Evolutionary conservation across 768 basidiomycete species (phyloP), one percentile per base, ranked within the genome.

Genomic region (Naganishia vishniacii): DNA sequence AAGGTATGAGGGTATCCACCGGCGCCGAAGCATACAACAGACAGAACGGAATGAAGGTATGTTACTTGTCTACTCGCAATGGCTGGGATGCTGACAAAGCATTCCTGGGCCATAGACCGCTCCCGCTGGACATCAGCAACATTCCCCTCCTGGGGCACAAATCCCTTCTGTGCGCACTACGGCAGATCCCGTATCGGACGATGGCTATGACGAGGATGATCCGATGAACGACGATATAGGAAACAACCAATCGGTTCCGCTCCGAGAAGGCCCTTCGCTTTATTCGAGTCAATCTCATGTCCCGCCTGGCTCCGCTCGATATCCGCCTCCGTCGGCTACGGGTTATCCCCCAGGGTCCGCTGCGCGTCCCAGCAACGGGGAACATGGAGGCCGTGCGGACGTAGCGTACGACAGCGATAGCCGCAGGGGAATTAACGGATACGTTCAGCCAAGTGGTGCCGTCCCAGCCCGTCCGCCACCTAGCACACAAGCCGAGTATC

Each of bases 1-100:
- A 45, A 29, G 46, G 61, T 3, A 42, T 67, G 61, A 61, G 59
- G 40, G 40, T 67, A 15, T 56, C 40, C 15, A 63, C 61, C 28
- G 44, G 59, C 29, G 23, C 53, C 11, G 53, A 56, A 41, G 37
- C 20, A 2, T 41, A 23, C 37, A 20, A 16, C 5, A 51, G 53
- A 37, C 37, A 56, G 20, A 56, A 40, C 31, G 53, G 53, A 41
- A 37, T 41, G 31, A 56, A 40, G 37, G 53, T 56, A 16, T 11
- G 53, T 37, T 8, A 25, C 25, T 48, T 28, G 8, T 5, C 7
- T n/a, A 25, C n/a, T 8, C n/a, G 8, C n/a, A 6, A n/a, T 46
- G 9, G 6, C 23, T 18, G 15, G 23, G 7, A 25, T 7, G n/a
- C 18, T 46, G 45, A 46, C 45, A 25, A 48, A 15, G 15, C 34